Conservation (phyloP, 805 yeast genomes). For the Tetrapisispora fleetii region DNA sequence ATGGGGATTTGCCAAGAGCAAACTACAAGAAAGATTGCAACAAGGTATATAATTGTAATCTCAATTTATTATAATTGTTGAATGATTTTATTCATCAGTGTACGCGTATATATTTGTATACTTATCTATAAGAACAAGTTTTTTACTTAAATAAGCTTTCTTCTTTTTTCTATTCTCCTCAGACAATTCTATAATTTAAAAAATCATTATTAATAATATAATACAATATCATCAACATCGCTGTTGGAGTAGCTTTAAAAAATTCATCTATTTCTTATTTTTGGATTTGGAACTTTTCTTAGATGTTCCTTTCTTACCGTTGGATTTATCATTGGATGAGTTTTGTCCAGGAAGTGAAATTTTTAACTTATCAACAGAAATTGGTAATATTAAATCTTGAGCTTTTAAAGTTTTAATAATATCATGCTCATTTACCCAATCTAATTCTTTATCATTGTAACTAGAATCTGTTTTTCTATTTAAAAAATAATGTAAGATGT, state of each 20-base stretch:
- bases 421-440: constrained; percentile 65
- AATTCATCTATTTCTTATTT: constrained; percentile 1
- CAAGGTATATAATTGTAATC: constrained; percentile 30
- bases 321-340: constrained; percentile 19
- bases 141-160: background rate
- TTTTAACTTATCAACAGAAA: constrained; percentile 67
- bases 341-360: constrained; percentile 45
- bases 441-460: constrained; percentile 39
- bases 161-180: too few relatives aligned
- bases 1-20: constrained; percentile 79
- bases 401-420: constrained; percentile 47
- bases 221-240: background rate
- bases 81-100: background rate
- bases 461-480: constrained; percentile 37
- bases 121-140: background rate
- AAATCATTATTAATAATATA: background rate
- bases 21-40: constrained; percentile 43
- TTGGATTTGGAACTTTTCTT: constrained; percentile 4
- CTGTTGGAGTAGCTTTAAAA: background rate
- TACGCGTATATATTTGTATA: background rate
- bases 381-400: constrained; percentile 52
- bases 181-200: background rate
- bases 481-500: constrained; percentile 50
- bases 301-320: constrained; percentile 3
- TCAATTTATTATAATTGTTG: background rate